Evolutionary conservation across 768 basidiomycete genomes (phyloP), one percentile per base, ranked within the genome.

Genomic region (Crassisporium funariophilum): DNA sequence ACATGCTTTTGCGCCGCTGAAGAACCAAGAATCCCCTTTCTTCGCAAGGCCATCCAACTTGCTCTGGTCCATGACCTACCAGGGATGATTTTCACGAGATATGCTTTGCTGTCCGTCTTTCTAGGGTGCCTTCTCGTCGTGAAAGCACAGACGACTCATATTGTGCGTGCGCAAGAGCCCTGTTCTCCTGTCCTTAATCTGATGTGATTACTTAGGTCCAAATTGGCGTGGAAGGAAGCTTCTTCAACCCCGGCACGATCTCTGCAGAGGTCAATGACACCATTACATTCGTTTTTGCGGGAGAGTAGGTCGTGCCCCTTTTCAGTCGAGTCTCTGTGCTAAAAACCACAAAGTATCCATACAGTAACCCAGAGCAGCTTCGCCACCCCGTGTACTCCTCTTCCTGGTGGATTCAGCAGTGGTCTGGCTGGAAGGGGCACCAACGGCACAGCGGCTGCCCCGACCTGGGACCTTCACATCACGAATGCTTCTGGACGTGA

Each of bases 331-430:
- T 41, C n/a, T 9, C 34, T 27, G 8, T 13, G 15, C 17, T 33
- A 10, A 34, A 10, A 22, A 25, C 13, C 22, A 20, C 35, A 2
- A 23, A 73, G 73, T 24, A 41, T 51, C 15, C 76, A 78, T 53
- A 65, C 69, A 8, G 70, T 74, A 5, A 70, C 74, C 0, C 73
- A 78, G 50, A 63, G 62, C 36, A 46, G 57, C 1, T 66, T 67
- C 44, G 61, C 64, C 0, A 45, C 56, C 9, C 76, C 77, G 2
- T 78, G 77, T 50, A 35, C 61, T 24, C 67, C 65, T 10, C 60
- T 73, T 9, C 43, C 49, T 0, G 72, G 72, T 3, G 74, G 74
- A 3, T 76, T 81, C 58, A 64, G 69, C 35, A 69, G 62, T 42
- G 70, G 71, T 1, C 43, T 68, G 8, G 55, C 55, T 1, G 62